phyloP scores from a whole-genome alignment of 2,329 filamentous ascomycete genomes.

The Anthostomella pinea region DNA sequence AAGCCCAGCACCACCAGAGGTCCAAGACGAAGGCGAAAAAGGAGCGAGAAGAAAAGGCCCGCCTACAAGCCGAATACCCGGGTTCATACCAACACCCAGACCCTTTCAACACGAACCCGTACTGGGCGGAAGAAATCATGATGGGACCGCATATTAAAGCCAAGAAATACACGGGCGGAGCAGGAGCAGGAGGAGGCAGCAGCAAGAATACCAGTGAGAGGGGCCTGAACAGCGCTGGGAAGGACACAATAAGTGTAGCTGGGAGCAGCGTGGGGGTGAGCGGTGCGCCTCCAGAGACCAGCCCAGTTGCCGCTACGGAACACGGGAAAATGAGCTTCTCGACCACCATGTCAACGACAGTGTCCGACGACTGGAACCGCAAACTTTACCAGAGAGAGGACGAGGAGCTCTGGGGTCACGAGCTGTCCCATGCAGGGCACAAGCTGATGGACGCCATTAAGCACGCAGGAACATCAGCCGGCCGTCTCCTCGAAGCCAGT shows the following conservation, averaged over 20 bases:
- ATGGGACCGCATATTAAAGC: constrained; percentile 65
- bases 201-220: constrained; percentile 59
- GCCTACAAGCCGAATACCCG: constrained; percentile 66
- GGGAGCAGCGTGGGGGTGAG: constrained; percentile 34
- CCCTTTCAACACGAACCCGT: constrained; percentile 82
- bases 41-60: constrained; percentile 63
- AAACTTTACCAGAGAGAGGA: constrained; percentile 83
- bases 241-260: constrained; percentile 45
- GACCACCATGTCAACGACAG: constrained; percentile 37
- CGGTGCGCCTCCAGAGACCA: constrained; percentile 37
- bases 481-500: constrained; percentile 51
- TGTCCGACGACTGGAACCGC: constrained; percentile 67
- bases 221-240: constrained; percentile 55
- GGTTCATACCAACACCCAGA: constrained; percentile 74
- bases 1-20: constrained; percentile 66
- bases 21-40: constrained; percentile 67
- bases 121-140: constrained; percentile 83
- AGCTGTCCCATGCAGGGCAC: constrained; percentile 52
- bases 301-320: constrained; percentile 46
- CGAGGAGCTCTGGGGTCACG: constrained; percentile 78
- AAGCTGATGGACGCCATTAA: constrained; percentile 57
- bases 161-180: constrained; percentile 56
- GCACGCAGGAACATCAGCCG: constrained; percentile 56
- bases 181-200: too few species aligned
- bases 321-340: constrained; percentile 38